Base-by-base conservation (phyloP, 2,329 filamentous ascomycete species). In the Boeremia exigua region DNA sequence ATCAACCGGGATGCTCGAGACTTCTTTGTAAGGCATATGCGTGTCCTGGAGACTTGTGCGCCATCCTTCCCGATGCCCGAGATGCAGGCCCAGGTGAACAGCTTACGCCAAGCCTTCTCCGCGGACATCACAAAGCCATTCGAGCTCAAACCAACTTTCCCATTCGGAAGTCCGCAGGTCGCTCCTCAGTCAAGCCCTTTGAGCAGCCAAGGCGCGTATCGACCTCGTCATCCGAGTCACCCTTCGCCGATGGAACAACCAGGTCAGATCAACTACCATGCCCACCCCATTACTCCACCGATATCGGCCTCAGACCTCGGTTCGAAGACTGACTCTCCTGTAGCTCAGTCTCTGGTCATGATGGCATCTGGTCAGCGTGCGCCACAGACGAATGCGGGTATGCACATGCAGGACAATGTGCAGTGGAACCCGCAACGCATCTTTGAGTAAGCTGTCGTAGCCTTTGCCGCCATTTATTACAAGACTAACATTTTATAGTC, bases 21-120 rank as follows among this genome's bases (percentile, higher is more conserved):
- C 59, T 98, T 90, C 72, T 98, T 98, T 69, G 90, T 91, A 2
- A 85, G 94, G 43, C 93, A 97, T 67, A 97, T 98, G 94, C 87
- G 93, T 51, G 88, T 98, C 33, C 81, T 98, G 54, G 94, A 98
- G 74, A 88, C 87, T 62, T 95, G 92, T 65, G 90, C 91, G 71
- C 82, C 84, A 8, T 87, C 88, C 4, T 96, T 91, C 89, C 89
- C 91, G 2, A 92, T 96, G 84, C 89, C 90, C 2, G 93, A 97
- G 67, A 89, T 96, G 78, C 88, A 96, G 72, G 88, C 87, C 48
- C 92, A 97, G 75, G 92, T 98, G 61, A 89, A 97, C 70, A 89
- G 91, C 34, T 84, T 98, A 29, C 87, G 94, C 36, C 87, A 94
- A 70, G 94, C 94, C 4, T 98, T 98, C 71, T 97, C 94, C 27